A percentile compares a stretch with the other conserved stretches of the same genome.
Conservation (phyloP, 163 green algal species). For the Scenedesmus sp. region DNA sequence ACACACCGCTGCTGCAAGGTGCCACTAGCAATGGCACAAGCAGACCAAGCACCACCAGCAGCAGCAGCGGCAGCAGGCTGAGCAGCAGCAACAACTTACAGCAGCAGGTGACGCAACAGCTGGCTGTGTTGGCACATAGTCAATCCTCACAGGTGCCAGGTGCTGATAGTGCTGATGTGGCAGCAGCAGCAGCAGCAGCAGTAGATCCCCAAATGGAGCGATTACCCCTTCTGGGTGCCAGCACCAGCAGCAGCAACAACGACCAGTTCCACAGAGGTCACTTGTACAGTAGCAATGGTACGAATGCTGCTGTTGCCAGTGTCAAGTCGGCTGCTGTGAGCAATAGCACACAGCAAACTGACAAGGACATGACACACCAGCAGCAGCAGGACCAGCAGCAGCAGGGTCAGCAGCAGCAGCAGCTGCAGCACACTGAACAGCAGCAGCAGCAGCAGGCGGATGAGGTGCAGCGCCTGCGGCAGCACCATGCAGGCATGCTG, state of each 20-base stretch:
- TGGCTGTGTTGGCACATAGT: background rate
- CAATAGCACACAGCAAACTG: background rate
- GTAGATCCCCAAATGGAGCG: background rate
- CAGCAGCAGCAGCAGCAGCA: slow-evolving; percentile 3
- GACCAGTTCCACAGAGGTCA: background rate
- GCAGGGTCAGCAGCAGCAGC: slow-evolving; percentile 9
- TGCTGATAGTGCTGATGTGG: background rate
- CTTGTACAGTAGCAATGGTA: background rate
- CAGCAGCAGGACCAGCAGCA: background rate
- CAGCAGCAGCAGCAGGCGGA: background rate
- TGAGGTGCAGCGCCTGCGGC: background rate
- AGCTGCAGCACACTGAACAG: background rate
- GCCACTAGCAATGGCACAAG: background rate
- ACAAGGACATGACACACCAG: background rate
- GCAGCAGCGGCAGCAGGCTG: background rate
- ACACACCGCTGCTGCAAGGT: background rate
- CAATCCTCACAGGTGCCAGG: background rate
- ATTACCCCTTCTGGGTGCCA: background rate
- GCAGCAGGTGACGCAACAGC: background rate
- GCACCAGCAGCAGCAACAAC: slow-evolving; percentile 33
- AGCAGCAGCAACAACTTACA: background rate
- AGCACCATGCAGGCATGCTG: slow-evolving; percentile 19
- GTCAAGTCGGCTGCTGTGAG: background rate
- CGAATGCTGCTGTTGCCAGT: background rate
- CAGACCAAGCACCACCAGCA: background rate